Evolutionary conservation across 805 yeast species (phyloP).

Genomic region (Wickerhamomyces pijperi): DNA sequence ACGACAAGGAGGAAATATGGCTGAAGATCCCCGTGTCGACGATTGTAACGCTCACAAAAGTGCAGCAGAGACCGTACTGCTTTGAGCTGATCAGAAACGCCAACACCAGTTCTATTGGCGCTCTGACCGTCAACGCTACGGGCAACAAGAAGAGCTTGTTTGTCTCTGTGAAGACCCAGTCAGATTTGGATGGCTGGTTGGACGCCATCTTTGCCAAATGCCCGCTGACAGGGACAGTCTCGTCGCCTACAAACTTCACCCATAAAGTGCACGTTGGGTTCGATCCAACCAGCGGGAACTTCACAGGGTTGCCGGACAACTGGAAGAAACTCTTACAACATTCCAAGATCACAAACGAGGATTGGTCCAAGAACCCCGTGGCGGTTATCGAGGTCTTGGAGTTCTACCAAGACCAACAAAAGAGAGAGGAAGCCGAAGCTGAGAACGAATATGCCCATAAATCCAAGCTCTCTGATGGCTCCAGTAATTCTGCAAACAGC

Average conservation of each 20-base stretch:
- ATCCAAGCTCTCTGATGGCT: neutral
- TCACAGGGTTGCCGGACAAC: constrained; percentile 84
- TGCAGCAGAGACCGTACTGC: constrained; percentile 65
- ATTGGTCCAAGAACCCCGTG: constrained; percentile 85
- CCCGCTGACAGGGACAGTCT: constrained; percentile 54
- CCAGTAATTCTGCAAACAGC: constrained; percentile 13
- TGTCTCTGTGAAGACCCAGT: constrained; percentile 66
- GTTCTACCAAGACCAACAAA: constrained; percentile 58
- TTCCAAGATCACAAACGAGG: constrained; percentile 79
- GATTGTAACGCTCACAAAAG: constrained; percentile 52
- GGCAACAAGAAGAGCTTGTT: constrained; percentile 46
- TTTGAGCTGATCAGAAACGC: constrained; percentile 51
- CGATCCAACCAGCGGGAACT: constrained; percentile 66
- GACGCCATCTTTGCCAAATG: constrained; percentile 77
- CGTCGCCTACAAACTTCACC: constrained; percentile 85
- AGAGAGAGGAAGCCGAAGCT: constrained; percentile 26
- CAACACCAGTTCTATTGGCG: constrained; percentile 3
- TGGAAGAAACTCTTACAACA: constrained; percentile 81
- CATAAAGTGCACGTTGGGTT: constrained; percentile 92
- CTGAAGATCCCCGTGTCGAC: constrained; percentile 45
- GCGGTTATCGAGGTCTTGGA: constrained; percentile 89
- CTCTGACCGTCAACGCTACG: neutral
- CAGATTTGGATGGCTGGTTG: constrained; percentile 81
- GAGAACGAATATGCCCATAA: neutral
- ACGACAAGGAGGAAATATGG: constrained; percentile 36